These are phyloP conservation scores for Blastobotrys raffinosifermentans DNA, from an alignment of 1,139 yeast species.

Conservation along the genomic window DNA sequence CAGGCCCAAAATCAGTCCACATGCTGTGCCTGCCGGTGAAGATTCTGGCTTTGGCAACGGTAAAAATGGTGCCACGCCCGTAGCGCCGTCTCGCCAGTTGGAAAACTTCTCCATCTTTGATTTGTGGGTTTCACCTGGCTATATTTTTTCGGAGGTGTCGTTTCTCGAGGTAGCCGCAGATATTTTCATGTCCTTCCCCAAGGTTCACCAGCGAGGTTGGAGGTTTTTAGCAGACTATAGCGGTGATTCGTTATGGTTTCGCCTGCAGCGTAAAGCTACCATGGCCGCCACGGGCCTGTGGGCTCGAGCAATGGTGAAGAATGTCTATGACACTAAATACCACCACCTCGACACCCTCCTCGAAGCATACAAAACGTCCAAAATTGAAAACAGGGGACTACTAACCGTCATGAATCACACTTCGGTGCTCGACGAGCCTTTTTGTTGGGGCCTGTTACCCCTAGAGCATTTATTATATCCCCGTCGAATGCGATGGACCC, in stretches of 20 bases:
- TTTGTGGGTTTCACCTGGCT: background rate
- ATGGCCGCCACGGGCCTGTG: slow-evolving; percentile 60
- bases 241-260: slow-evolving; percentile 55
- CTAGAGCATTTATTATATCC: slow-evolving; percentile 51
- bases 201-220: slow-evolving; percentile 69
- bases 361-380: slow-evolving; percentile 54
- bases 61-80: slow-evolving; percentile 39
- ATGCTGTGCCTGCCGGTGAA: too few relatives aligned
- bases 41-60: too few relatives aligned
- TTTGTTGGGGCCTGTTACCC: slow-evolving; percentile 83
- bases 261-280: slow-evolving; percentile 60
- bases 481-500: slow-evolving; percentile 81
- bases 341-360: slow-evolving; percentile 59
- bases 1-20: slow-evolving; percentile 8
- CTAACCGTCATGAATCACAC: slow-evolving; percentile 94
- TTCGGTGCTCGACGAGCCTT: slow-evolving; percentile 92
- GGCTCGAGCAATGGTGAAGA: slow-evolving; percentile 56
- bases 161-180: slow-evolving; percentile 6
- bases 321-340: slow-evolving; percentile 58
- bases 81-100: slow-evolving; percentile 36
- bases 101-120: slow-evolving; percentile 37
- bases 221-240: slow-evolving; percentile 64
- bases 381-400: slow-evolving; percentile 64
- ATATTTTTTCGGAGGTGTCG: slow-evolving; percentile 1
- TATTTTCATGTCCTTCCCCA: slow-evolving; percentile 65